Base-by-base conservation (phyloP, 805 yeast species). In the Yarrowia bubula region DNA sequence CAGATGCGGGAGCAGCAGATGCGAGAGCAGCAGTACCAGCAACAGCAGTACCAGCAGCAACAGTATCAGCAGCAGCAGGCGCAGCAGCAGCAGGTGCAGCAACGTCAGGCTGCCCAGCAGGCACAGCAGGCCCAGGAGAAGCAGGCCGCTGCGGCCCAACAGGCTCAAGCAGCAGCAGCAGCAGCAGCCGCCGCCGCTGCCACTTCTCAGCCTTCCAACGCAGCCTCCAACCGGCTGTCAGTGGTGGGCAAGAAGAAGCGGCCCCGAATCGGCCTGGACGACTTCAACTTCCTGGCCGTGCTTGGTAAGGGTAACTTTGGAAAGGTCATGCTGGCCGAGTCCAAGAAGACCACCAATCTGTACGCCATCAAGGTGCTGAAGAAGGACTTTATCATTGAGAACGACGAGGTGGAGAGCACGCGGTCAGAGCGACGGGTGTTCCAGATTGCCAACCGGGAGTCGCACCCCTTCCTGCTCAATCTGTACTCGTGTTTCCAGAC, bases 221-320 rank as follows among this genome's bases (percentile, higher is more conserved):
- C 28, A 22, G 28, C 28, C 28, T 22, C 28, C 41, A 37, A 46
- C 22, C 65, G 57, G 9, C 33, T 10, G 1, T 48, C 55, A 2
- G 33, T 48, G 8, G 47, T 28, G 17, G 37, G 43, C 41, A 61
- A 61, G 38, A 61, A 61, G 38, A 46, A 48, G 46, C 65, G 67
- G 17, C 69, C 70, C 22, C 76, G 78, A 72, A 74, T 92, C 65
- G 98, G 99, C 0, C 81, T 95, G 66, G 98, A 95, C 75, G 98
- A 95, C 76, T 95, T 95, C 81, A 88, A 90, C 70, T 89, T 95
- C 73, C 78, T 95, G 70, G 96, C 98, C 9, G 99, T 95, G 9
- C 82, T 95, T 66, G 99, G 99, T 71, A 95, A 92, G 75, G 99
- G 99, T 78, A 95, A 95, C 75, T 95, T 95, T 75, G 99, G 99